Conservation (phyloP, 1,284 basidiomycete species). For the Farysia itapuensis region DNA sequence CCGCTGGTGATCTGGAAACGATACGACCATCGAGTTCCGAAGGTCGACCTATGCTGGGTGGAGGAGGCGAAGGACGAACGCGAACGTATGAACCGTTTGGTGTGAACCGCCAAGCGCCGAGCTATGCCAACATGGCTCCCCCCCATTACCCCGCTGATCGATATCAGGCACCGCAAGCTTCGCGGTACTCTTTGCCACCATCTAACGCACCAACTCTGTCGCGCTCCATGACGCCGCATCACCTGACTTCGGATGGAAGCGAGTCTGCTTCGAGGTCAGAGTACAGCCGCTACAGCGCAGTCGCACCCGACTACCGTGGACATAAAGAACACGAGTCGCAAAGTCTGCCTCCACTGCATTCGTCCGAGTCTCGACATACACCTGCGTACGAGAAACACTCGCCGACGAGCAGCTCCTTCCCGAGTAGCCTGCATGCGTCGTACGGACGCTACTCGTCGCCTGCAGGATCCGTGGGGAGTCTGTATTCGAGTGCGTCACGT, state of each 20-base stretch:
- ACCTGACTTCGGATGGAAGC: neutral
- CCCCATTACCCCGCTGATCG: conserved; percentile 20
- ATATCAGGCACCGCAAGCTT: conserved; percentile 3
- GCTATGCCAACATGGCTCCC: conserved; percentile 27
- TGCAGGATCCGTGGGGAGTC: conserved; percentile 4
- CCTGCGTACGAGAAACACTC: conserved; percentile 15
- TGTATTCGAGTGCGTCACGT: conserved; percentile 10
- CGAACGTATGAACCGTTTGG: conserved; percentile 29
- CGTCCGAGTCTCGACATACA: conserved; percentile 12
- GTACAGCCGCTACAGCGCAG: neutral
- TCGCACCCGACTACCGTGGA: neutral
- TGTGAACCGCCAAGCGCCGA: conserved; percentile 4
- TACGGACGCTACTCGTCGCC: conserved; percentile 21
- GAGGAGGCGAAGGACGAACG: conserved; percentile 6
- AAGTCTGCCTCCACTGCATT: conserved; percentile 15
- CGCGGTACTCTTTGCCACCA: conserved; percentile 26
- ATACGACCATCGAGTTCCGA: conserved; percentile 9
- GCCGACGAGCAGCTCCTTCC: conserved; percentile 14
- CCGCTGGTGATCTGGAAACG: conserved; percentile 9
- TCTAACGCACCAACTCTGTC: conserved; percentile 4
- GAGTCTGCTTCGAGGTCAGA: neutral
- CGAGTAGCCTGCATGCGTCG: conserved; percentile 4
- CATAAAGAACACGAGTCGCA: neutral
- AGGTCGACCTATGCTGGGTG: conserved; percentile 6
- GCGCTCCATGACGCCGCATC: neutral